Evolutionary conservation across 108 stramenopile genomes (phyloP), one percentile per base, ranked within the genome.

Genomic region (Fragilariopsis cylindrus): DNA sequence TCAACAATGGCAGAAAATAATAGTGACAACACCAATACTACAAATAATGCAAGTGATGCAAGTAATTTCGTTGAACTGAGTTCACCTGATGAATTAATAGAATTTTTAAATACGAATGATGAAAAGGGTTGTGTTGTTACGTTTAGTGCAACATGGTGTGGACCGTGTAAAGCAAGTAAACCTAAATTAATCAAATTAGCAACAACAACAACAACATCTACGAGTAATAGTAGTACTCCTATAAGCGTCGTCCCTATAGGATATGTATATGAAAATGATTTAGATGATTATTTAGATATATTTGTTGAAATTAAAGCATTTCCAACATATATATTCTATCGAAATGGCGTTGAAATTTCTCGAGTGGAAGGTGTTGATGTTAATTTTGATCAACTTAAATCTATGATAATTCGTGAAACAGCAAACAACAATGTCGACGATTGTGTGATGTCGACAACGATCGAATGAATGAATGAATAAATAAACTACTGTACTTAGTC

Each of bases 301-400:
- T 66, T 78, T 67, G 71, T 78, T 30, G 53, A 78, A 16, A 72
- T 78, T 65, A 74, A 76, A 12, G 94, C 94, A 30, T 95, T 92
- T 71, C 94, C 94, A 1, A 95, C 94, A 8, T 92, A 90, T 64
- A 80, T 83, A 6, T 48, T 91, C 4, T 95, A 80, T 60, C 46
- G 68, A 12, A 74, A 75, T 30, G 81, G 81, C 8, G 48, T 57
- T 4, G 88, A 90, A 71, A 41, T 81, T 12, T 82, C 78, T 4
- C 76, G 90, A 43, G 87, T 95, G 30, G 85, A 86, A 71, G 94
- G 94, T 11, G 90, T 79, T 5, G 80, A 92, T 74, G 90, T 79
- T 3, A 77, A 92, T 74, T 76, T 95, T 40, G 66, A 60, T 3
- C 54, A 64, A n/a, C 30, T 78, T 5, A 52, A 73, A 43, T 48